A percentile compares a stretch with the other conserved stretches of the same genome.
Evolutionary conservation across 2,329 filamentous ascomycete species (phyloP).

Genomic region (Trichoderma polysporum): DNA sequence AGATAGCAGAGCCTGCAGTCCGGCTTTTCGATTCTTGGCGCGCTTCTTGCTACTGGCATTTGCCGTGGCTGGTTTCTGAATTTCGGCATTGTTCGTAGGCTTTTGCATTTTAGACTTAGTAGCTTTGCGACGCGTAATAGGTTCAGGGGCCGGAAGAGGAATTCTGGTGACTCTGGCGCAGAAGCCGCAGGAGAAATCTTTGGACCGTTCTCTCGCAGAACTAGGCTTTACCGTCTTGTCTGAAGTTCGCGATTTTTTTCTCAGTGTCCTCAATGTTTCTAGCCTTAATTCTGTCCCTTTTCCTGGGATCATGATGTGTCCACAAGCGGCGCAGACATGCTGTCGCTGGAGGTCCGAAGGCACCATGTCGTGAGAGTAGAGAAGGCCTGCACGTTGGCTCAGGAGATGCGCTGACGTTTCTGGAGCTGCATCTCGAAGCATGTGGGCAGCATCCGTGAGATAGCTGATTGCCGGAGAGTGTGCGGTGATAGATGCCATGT

Average conservation of each 20-base stretch:
- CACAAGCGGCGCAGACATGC: constrained; percentile 59
- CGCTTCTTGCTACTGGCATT: constrained; percentile 65
- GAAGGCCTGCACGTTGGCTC: constrained; percentile 50
- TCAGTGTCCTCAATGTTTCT: constrained; percentile 27
- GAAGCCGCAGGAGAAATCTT: constrained; percentile 42
- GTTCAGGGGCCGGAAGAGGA: constrained; percentile 40
- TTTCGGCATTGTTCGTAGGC: not conserved
- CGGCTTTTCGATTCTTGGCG: constrained; percentile 63
- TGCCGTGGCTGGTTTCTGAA: constrained; percentile 37
- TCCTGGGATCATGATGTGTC: constrained; percentile 58
- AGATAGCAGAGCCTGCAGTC: constrained; percentile 63
- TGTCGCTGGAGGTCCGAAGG: constrained; percentile 51
- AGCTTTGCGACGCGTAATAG: constrained; percentile 26
- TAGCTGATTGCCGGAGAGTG: constrained; percentile 39
- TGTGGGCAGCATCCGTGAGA: constrained; percentile 59
- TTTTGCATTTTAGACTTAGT: constrained; percentile 2
- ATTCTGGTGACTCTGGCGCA: constrained; percentile 47
- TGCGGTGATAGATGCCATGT: not conserved
- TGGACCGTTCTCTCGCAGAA: constrained; percentile 21
- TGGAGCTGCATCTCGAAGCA: constrained; percentile 53
- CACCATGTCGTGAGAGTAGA: constrained; percentile 47
- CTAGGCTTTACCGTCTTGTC: not conserved
- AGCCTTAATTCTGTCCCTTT: constrained; percentile 44
- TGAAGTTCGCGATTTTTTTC: not conserved
- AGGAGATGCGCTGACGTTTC: constrained; percentile 61